Conservation (phyloP, 305 asterid species). For the Ajuga reptans region DNA sequence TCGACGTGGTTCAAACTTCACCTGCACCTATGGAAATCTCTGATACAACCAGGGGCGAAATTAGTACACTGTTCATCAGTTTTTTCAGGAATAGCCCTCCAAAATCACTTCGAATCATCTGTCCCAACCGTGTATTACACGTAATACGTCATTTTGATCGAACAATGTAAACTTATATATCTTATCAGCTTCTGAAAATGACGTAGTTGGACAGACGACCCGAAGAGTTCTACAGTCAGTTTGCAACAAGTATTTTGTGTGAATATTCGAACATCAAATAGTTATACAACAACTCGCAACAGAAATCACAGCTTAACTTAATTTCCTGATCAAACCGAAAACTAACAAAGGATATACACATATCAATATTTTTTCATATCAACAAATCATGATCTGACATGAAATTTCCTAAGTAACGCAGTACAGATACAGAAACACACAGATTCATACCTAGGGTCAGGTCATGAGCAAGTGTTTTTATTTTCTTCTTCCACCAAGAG, state of each 20-base stretch:
- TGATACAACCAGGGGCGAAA: no score
- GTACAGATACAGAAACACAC: not conserved
- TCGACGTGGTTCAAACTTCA: not conserved
- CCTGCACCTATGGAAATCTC: constrained; percentile 17
- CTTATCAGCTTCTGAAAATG: no score
- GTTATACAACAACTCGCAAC: no score
- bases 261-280: no score
- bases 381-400: not conserved
- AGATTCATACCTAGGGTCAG: not conserved
- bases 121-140: no score
- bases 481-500: not conserved
- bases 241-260: no score
- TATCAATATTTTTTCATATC: not conserved
- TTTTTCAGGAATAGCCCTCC: not conserved
- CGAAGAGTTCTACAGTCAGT: no score
- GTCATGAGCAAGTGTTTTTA: not conserved
- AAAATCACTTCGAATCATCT: not conserved
- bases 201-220: not conserved
- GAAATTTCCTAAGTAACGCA: not conserved
- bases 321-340: no score
- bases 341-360: no score
- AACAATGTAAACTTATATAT: no score
- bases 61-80: no score
- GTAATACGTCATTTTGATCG: no score
- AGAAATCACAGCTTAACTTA: not conserved